A percentile compares a stretch with the other conserved stretches of the same genome.
phyloP scores from a whole-genome alignment of 176 grass and related monocot genomes.

The Avena atlantica region DNA sequence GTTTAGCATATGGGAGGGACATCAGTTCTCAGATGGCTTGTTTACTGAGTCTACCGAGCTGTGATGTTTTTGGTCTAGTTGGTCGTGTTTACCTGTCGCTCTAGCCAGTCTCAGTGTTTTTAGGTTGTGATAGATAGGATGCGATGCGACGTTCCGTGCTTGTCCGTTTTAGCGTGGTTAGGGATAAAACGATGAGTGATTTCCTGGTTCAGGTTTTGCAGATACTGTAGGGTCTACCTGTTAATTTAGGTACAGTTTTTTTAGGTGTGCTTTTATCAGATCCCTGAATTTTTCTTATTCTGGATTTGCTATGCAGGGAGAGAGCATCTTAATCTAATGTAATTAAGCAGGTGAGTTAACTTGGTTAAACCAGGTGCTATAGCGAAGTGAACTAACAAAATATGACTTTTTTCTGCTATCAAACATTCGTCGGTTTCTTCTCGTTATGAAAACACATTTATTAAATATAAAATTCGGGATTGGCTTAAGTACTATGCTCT shows the following conservation, averaged over 20 bases:
- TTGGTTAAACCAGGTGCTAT: slow-evolving; percentile 39
- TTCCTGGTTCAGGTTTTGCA: slow-evolving; percentile 15
- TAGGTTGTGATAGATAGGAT: neutral
- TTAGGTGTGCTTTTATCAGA: slow-evolving; percentile 5
- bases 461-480: neutral
- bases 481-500: neutral
- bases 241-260: slow-evolving; percentile 26
- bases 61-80: neutral
- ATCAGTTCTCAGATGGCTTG: neutral
- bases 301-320: slow-evolving; percentile 27
- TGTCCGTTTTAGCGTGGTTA: neutral
- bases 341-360: slow-evolving; percentile 13
- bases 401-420: neutral
- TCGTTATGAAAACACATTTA: neutral
- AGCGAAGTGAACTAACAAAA: neutral
- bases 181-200: slow-evolving; percentile 21
- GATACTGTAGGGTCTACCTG: neutral
- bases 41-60: neutral
- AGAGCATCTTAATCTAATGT: slow-evolving; percentile 8
- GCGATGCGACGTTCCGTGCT: neutral
- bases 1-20: neutral
- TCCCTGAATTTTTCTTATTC: neutral
- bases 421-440: neutral
- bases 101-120: neutral
- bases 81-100: slow-evolving; percentile 15